These are phyloP conservation scores for Tetratostichococcus sp. DNA, from an alignment of 139 green algal species.

Conservation along the genomic window DNA sequence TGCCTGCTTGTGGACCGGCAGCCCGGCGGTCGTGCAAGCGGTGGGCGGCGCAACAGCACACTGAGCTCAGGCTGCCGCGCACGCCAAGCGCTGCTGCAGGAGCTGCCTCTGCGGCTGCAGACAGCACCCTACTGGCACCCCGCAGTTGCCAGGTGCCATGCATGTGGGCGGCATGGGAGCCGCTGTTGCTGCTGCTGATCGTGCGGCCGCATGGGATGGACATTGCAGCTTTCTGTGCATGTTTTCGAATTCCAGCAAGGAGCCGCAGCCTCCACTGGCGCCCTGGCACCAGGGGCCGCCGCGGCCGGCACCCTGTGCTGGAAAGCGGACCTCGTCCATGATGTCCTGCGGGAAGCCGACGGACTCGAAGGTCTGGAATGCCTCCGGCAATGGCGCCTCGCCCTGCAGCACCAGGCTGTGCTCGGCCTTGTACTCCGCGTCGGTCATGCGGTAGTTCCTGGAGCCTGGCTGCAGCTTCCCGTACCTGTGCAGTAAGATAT, in stretches of 20 bases:
- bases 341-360: conserved; percentile 67
- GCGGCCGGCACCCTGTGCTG: too few relatives aligned
- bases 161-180: too few relatives aligned
- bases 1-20: neutral
- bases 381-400: conserved; percentile 41
- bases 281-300: neutral
- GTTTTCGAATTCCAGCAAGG: neutral
- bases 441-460: conserved; percentile 15
- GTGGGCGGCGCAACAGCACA: neutral
- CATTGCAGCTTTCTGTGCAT: neutral
- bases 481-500: neutral
- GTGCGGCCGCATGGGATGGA: too few relatives aligned
- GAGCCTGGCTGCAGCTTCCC: neutral
- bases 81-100: too few relatives aligned
- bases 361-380: conserved; percentile 68
- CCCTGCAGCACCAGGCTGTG: conserved; percentile 61
- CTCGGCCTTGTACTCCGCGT: conserved; percentile 40
- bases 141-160: too few relatives aligned
- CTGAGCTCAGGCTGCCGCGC: neutral
- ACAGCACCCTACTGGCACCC: too few relatives aligned
- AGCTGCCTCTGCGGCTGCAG: neutral
- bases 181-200: too few relatives aligned
- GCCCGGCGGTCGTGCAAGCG: neutral
- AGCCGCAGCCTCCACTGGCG: too few relatives aligned
- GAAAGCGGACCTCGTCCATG: conserved; percentile 60